These are phyloP conservation scores for Cerrena zonata DNA, from an alignment of 1,284 basidiomycete species.

Conservation along the genomic window DNA sequence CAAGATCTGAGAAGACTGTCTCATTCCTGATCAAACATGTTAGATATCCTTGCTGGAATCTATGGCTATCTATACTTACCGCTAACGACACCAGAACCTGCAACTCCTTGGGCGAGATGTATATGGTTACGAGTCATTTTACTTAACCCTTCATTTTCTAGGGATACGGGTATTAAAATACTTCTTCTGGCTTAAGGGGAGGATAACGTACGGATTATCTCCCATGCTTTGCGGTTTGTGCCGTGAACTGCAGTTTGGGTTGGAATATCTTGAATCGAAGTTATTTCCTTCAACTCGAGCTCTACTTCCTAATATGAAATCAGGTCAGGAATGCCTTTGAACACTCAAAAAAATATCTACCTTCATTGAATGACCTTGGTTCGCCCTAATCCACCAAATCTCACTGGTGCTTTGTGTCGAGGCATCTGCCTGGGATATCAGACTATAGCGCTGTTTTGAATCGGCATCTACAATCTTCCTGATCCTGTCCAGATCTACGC, in stretches of 20 bases:
- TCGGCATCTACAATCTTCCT: slow-evolving; percentile 72
- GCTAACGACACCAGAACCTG: slow-evolving; percentile 61
- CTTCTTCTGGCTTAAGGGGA: background rate
- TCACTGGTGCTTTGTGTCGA: slow-evolving; percentile 19
- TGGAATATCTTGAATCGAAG: slow-evolving; percentile 57
- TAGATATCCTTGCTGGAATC: no score
- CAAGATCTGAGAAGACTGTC: slow-evolving; percentile 63
- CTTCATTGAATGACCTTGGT: slow-evolving; percentile 88
- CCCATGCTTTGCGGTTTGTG: slow-evolving; percentile 65
- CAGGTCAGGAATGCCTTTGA: background rate
- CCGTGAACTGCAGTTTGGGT: slow-evolving; percentile 68
- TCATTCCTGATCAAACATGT: slow-evolving; percentile 83
- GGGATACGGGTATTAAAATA: no score
- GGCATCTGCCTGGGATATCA: slow-evolving; percentile 53
- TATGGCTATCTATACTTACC: slow-evolving; percentile 49
- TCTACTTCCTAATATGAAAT: slow-evolving; percentile 45
- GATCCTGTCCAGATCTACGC: slow-evolving; percentile 47
- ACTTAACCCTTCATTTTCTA: slow-evolving; percentile 69
- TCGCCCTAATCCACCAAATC: slow-evolving; percentile 84
- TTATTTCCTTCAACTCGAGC: slow-evolving; percentile 63
- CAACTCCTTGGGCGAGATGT: slow-evolving; percentile 75
- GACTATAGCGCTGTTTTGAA: slow-evolving; percentile 71
- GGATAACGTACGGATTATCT: slow-evolving; percentile 54
- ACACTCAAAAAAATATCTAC: slow-evolving; percentile 30
- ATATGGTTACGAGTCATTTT: slow-evolving; percentile 85